Base-by-base conservation (phyloP, 2,329 filamentous ascomycete species). In the Colletotrichum sp. region DNA sequence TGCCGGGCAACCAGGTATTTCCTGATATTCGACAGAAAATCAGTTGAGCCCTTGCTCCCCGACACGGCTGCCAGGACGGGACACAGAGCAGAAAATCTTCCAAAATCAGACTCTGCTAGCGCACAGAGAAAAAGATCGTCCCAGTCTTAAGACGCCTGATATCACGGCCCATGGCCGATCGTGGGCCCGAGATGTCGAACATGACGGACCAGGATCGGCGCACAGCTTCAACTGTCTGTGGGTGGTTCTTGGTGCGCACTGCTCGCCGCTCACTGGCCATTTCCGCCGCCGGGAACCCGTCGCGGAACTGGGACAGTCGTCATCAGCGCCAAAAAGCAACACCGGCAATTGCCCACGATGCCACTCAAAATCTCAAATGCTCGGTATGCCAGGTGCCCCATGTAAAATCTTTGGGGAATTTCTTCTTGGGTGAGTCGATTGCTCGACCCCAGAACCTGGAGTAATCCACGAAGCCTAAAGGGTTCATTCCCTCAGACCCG, bases 151-250 rank as follows among this genome's bases (percentile, higher is more conserved):
- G 26, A 71, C 21, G 59, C 28, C 28, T 74, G 48, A 59, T 66
- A 61, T 65, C 66, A 55, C 43, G 18, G 65, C 60, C 65, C 64
- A 71, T 74, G 57, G 71, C 71, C 43, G 34, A 74, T 69, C 71
- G 59, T 57, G 57, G 36, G 71, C 52, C 66, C 71, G 59, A 70
- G 66, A 74, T 71, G 66, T 61, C 60, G 66, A 76, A 70, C 65
- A 69, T 71, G 48, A 52, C 48, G 48, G 65, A 65, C 74, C 61
- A 76, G 74, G 74, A 66, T 76, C 30, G 28, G 65, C 71, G 74
- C 74, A 76, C 65, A 76, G 74, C 66, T 76, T 52, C 59, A 66
- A 76, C 24, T 66, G 74, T 70, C 74, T 74, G 74, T 76, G 71
- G 71, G 71, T 74, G 71, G 32, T 68, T 64, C 32, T 64, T 32